A percentile compares a stretch with the other conserved stretches of the same genome.
Evolutionary conservation across 208 protist genomes (phyloP).

Genomic region (Wallacemonas sp.): DNA sequence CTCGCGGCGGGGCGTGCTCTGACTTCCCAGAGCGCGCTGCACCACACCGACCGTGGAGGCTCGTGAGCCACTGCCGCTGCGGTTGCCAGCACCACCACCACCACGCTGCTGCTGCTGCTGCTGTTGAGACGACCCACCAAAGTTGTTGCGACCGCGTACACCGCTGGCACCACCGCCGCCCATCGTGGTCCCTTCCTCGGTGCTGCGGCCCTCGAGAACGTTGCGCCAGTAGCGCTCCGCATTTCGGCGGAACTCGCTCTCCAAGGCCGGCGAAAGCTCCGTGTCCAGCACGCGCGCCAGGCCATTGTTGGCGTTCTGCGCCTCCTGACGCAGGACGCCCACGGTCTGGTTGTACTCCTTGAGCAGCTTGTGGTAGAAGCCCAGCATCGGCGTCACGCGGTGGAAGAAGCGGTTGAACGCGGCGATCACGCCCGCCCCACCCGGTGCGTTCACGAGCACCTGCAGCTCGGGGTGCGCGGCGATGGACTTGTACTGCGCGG

Average conservation of each 20-base stretch:
- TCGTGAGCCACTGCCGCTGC: background rate
- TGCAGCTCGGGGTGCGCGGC: constrained; percentile 46
- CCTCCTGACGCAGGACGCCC: constrained; percentile 39
- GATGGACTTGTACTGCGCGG: constrained; percentile 60
- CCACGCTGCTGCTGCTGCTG: constrained; percentile 20
- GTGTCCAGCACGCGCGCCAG: constrained; percentile 55
- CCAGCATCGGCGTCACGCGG: constrained; percentile 78
- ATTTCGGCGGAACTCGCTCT: constrained; percentile 84
- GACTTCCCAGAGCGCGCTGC: constrained; percentile 2
- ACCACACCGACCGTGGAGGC: constrained; percentile 10
- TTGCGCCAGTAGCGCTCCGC: constrained; percentile 88
- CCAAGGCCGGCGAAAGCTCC: constrained; percentile 65
- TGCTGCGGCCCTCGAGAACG: constrained; percentile 68
- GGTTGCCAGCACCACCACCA: constrained; percentile 14
- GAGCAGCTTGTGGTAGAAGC: constrained; percentile 62
- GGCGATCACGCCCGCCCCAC: constrained; percentile 41
- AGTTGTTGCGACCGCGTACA: background rate
- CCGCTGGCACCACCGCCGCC: constrained; percentile 17
- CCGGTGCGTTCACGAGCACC: constrained; percentile 40
- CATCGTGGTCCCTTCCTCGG: constrained; percentile 37
- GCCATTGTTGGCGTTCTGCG: constrained; percentile 43
- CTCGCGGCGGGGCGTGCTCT: background rate
- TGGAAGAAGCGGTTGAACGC: constrained; percentile 85
- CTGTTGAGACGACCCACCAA: constrained; percentile 12
- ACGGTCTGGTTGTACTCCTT: constrained; percentile 41